Percentiles rank a stretch among this genome's conserved stretches.
phyloP scores from a whole-genome alignment of 1,284 basidiomycete genomes.

The Puccinia sorghi region DNA sequence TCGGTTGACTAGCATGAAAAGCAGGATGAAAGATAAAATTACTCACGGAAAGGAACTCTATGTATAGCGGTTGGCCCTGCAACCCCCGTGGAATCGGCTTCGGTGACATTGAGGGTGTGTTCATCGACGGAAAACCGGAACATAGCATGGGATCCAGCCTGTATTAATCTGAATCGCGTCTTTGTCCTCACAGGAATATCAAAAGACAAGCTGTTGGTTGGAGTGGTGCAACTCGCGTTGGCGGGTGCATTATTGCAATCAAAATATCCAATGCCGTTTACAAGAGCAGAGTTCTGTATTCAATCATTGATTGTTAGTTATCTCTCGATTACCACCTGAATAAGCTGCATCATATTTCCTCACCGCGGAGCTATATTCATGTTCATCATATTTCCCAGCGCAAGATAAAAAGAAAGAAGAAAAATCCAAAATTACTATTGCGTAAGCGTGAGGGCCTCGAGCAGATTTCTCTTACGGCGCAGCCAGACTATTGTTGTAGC shows the following conservation, averaged over 20 bases:
- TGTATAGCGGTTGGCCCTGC: conserved; percentile 46
- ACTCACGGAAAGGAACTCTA: conserved; percentile 52
- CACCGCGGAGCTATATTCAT: conserved; percentile 54
- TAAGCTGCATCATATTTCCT: neutral
- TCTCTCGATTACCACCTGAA: neutral
- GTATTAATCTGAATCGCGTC: conserved; percentile 62
- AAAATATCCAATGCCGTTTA: conserved; percentile 38
- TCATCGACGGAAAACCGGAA: conserved; percentile 54
- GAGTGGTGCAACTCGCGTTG: neutral
- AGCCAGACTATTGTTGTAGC: conserved; percentile 55
- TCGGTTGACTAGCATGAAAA: neutral
- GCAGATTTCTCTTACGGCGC: conserved; percentile 60
- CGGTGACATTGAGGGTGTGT: conserved; percentile 52
- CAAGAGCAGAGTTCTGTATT: conserved; percentile 31
- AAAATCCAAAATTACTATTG: neutral
- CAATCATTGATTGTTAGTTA: neutral
- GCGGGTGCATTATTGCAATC: conserved; percentile 29
- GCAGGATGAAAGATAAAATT: neutral
- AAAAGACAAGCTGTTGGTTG: neutral
- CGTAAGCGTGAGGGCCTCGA: neutral
- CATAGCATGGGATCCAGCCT: conserved; percentile 60
- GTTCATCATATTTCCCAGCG: conserved; percentile 60
- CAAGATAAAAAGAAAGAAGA: neutral
- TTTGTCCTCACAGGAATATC: conserved; percentile 54
- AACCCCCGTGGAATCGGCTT: conserved; percentile 37